Base-by-base conservation (phyloP, 805 yeast genomes). In the Schwanniomyces pseudopolymorphus region DNA sequence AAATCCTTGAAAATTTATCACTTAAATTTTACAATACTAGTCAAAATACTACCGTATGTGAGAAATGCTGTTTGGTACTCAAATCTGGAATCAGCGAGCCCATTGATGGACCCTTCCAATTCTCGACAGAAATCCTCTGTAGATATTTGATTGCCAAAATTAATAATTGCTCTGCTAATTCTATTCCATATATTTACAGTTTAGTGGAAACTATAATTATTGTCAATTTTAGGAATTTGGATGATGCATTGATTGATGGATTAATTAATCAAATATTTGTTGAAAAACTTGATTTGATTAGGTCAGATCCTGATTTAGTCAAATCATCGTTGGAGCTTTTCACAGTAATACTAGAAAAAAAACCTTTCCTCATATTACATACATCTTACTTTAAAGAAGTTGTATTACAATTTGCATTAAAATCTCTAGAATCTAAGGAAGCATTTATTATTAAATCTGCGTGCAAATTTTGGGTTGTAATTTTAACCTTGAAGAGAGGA, bases 31-130 rank as follows among this genome's bases (percentile, higher is more conserved):
- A 57, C 0, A 59, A 60, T 1, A 69, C 75, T 36, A 59, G 70
- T 0, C 63, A 67, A 6, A 80, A 77, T 46, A 57, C 80, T 0
- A 70, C 74, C 3, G 67, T 86, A 1, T 77, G 85, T 5, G 94
- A 87, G 53, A 78, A 76, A 22, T 75, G 86, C 22, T 80, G 89
- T 48, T 68, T 73, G 5, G 77, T 89, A 2, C 72, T 89, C 52
- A 83, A 80, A 54, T 55, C 69, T 13, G 95, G 95, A 0, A 63
- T 89, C 13, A 64, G 79, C 3, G 96, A 89, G 56, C 60, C 71
- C 3, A 61, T 80, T 4, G 70, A 78, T 16, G 90, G 90, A 0
- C 88, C 94, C 0, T 87, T 86, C 61, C 82, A 78, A 8, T 76
- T 86, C 47, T 64, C 67, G 0, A 48, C 70, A 3, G 61, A 63